phyloP scores from a whole-genome alignment of 345 rosid species.

The Linum tenue region DNA sequence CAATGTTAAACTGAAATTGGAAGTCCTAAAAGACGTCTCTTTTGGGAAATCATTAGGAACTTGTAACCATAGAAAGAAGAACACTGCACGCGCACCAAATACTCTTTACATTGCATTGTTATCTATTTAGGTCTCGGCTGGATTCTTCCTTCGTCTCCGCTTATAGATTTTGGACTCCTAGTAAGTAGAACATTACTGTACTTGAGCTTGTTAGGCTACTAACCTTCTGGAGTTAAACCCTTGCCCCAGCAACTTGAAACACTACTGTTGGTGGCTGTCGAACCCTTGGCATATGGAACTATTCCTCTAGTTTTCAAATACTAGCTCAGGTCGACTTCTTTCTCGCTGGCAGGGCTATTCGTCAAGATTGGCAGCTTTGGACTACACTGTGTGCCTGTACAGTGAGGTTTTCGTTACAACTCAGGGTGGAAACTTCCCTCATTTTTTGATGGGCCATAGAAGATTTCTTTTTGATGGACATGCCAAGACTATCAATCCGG shows the following conservation, averaged over 20 bases:
- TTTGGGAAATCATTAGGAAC: not conserved
- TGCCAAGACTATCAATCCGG: slow-evolving; percentile 79
- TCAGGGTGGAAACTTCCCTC: slow-evolving; percentile 96
- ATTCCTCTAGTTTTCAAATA: not conserved
- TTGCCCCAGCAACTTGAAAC: not conserved
- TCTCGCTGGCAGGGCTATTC: slow-evolving; percentile 54
- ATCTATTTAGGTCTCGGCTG: too few species aligned
- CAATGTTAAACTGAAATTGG: too few species aligned
- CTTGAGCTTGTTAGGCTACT: too few species aligned
- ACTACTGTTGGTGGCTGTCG: not conserved
- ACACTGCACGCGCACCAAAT: too few species aligned
- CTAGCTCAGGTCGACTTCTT: not conserved
- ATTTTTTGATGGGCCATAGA: slow-evolving; percentile 91
- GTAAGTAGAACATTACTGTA: too few species aligned
- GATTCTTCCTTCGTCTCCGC: too few species aligned
- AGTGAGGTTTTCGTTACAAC: slow-evolving; percentile 90
- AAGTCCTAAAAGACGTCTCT: too few species aligned
- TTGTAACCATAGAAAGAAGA: not conserved
- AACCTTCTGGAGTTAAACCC: too few species aligned
- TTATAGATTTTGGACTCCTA: too few species aligned
- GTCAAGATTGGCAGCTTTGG: slow-evolving; percentile 92
- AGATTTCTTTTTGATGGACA: slow-evolving; percentile 81
- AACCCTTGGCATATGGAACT: slow-evolving; percentile 2
- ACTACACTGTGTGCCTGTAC: slow-evolving; percentile 73
- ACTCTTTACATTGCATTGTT: too few species aligned